Conservation (phyloP, 768 basidiomycete genomes). For the Calocera viscosa region DNA sequence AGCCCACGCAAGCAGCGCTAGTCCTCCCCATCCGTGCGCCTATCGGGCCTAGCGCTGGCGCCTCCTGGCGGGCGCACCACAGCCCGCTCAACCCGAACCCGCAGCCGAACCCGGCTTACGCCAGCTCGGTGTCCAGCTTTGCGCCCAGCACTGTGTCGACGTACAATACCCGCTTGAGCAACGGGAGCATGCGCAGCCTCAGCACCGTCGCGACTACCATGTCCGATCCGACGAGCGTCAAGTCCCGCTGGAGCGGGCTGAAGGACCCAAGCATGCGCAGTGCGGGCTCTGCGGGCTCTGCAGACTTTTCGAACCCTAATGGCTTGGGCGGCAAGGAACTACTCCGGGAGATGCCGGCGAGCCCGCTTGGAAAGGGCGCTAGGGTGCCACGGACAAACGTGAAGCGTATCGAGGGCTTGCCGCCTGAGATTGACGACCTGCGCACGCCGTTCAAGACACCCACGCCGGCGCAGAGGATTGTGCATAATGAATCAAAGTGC, state of each 20-base stretch:
- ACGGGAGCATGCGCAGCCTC: slow-evolving; percentile 56
- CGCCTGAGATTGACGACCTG: slow-evolving; percentile 58
- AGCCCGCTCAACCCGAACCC: not conserved
- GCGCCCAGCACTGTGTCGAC: slow-evolving; percentile 29
- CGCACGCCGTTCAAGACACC: slow-evolving; percentile 26
- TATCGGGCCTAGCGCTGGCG: not conserved
- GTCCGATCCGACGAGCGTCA: slow-evolving; percentile 35
- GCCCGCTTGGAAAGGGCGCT: not conserved
- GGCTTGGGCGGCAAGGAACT: no score
- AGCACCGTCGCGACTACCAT: slow-evolving; percentile 73
- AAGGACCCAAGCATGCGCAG: slow-evolving; percentile 8
- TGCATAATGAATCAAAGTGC: not conserved
- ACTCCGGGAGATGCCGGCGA: slow-evolving; percentile 4
- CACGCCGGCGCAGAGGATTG: not conserved
- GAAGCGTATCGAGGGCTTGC: slow-evolving; percentile 75
- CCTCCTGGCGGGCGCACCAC: not conserved
- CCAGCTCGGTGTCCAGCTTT: slow-evolving; percentile 5
- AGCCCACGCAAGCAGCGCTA: not conserved
- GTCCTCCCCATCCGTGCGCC: not conserved
- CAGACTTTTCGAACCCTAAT: no score
- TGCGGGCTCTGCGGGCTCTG: slow-evolving; percentile 11
- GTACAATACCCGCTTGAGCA: slow-evolving; percentile 53
- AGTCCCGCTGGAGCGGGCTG: slow-evolving; percentile 10
- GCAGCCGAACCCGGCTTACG: not conserved
- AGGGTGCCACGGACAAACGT: slow-evolving; percentile 40